Conservation (phyloP, 2,329 filamentous ascomycete genomes). For the Sporothrix euskadiensis region DNA sequence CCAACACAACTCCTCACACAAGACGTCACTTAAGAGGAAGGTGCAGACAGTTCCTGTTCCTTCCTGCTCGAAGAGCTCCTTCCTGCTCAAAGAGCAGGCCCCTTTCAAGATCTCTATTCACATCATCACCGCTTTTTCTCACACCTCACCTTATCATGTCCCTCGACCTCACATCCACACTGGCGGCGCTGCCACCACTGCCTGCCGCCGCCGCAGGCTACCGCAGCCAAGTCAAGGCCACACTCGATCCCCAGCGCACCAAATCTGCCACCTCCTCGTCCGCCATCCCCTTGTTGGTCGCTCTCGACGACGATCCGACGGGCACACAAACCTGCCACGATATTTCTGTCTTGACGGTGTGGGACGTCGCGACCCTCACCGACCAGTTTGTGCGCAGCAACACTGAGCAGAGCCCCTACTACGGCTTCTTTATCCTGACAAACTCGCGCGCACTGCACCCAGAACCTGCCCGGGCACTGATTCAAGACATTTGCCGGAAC, state of each 20-base stretch:
- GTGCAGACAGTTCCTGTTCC: not conserved
- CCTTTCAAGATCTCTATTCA: not conserved
- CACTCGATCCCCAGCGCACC: not conserved
- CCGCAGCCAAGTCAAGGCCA: not conserved
- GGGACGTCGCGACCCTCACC: constrained; percentile 49
- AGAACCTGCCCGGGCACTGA: constrained; percentile 48
- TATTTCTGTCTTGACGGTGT: constrained; percentile 56
- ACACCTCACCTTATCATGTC: constrained; percentile 1
- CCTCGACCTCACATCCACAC: constrained; percentile 20
- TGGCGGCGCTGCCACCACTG: constrained; percentile 18
- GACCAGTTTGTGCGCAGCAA: constrained; percentile 46
- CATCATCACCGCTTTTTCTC: not conserved
- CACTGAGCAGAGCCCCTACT: constrained; percentile 24
- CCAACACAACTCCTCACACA: not conserved
- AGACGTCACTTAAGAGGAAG: not conserved
- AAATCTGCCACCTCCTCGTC: not conserved
- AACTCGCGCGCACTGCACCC: constrained; percentile 59
- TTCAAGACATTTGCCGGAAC: constrained; percentile 53
- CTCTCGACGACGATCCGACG: constrained; percentile 58
- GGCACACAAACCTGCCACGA: constrained; percentile 64
- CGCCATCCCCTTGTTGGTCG: constrained; percentile 38
- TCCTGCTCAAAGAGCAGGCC: not conserved
- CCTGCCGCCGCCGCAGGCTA: not conserved
- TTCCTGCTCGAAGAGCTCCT: not conserved
- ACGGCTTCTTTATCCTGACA: constrained; percentile 61